phyloP scores from a whole-genome alignment of 2,329 filamentous ascomycete species.

The Botrytis sinoallii region DNA sequence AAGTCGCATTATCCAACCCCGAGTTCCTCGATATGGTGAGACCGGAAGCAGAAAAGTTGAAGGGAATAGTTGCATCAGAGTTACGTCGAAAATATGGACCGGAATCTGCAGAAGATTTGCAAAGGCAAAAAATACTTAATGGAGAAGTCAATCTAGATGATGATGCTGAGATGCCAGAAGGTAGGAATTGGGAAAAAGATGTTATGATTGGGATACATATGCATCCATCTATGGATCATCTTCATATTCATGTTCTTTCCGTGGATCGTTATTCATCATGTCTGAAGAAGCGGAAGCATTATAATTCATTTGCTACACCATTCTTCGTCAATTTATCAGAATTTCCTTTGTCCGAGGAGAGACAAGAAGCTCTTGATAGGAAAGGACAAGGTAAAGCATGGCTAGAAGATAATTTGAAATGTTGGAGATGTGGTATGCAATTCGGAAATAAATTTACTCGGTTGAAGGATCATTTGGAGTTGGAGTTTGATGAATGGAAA shows the following conservation, averaged over 20 bases:
- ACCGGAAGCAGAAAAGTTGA: constrained; percentile 59
- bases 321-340: constrained; percentile 79
- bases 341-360: constrained; percentile 66
- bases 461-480: constrained; percentile 71
- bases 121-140: constrained; percentile 63
- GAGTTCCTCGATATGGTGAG: constrained; percentile 65
- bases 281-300: constrained; percentile 81
- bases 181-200: constrained; percentile 75
- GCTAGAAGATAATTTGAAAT: constrained; percentile 63
- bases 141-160: constrained; percentile 51
- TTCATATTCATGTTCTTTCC: constrained; percentile 87
- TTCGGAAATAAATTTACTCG: constrained; percentile 73
- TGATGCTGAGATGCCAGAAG: constrained; percentile 55
- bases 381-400: constrained; percentile 50
- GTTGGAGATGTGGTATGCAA: constrained; percentile 77
- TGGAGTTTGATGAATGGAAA: constrained; percentile 76
- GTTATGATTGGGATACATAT: constrained; percentile 80
- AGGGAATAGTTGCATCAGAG: constrained; percentile 67
- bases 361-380: constrained; percentile 35
- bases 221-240: constrained; percentile 84
- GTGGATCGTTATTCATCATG: constrained; percentile 71
- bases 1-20: constrained; percentile 69
- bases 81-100: constrained; percentile 66
- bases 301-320: constrained; percentile 82
- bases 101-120: constrained; percentile 59